Percentiles rank a stretch among this genome's conserved stretches.
Evolutionary conservation across 768 basidiomycete genomes (phyloP).

Genomic region (Russula foetens): DNA sequence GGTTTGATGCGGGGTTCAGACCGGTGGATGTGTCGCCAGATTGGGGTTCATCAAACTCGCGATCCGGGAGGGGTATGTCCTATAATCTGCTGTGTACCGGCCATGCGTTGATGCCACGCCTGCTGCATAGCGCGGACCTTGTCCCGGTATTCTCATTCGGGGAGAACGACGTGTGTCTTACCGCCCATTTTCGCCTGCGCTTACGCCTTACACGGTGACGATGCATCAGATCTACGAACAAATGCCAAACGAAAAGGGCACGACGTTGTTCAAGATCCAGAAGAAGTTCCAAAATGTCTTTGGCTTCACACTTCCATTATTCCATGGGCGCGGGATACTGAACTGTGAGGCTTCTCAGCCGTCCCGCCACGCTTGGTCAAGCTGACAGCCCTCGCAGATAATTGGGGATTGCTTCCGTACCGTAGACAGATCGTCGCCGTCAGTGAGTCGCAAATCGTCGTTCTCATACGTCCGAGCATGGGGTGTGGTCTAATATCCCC

Average conservation of each 20-base stretch:
- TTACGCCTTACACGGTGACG: neutral
- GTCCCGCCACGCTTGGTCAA: neutral
- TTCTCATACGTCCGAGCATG: neutral
- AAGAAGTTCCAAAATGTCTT: conserved; percentile 88
- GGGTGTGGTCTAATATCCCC: neutral
- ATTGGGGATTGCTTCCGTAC: conserved; percentile 92
- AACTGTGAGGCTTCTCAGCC: conserved; percentile 57
- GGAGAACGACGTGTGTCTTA: conserved; percentile 81
- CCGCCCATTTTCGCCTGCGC: neutral
- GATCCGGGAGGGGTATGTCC: conserved; percentile 71
- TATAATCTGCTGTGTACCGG: neutral
- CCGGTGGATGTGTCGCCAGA: conserved; percentile 30
- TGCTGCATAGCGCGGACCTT: conserved; percentile 70
- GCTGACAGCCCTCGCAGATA: conserved; percentile 49
- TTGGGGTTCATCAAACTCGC: conserved; percentile 94
- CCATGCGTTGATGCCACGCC: conserved; percentile 4
- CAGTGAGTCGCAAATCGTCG: conserved; percentile 48
- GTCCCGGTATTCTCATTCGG: conserved; percentile 99
- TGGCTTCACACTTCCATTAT: conserved; percentile 95
- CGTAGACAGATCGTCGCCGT: conserved; percentile 93
- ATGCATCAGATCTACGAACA: conserved; percentile 81
- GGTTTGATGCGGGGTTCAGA: neutral
- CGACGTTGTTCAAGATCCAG: conserved; percentile 77
- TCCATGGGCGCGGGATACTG: conserved; percentile 90
- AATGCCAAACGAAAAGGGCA: conserved; percentile 92